Evolutionary conservation across 2,329 filamentous ascomycete species (phyloP), one percentile per base, ranked within the genome.

Genomic region (Sporothrix mexicana): DNA sequence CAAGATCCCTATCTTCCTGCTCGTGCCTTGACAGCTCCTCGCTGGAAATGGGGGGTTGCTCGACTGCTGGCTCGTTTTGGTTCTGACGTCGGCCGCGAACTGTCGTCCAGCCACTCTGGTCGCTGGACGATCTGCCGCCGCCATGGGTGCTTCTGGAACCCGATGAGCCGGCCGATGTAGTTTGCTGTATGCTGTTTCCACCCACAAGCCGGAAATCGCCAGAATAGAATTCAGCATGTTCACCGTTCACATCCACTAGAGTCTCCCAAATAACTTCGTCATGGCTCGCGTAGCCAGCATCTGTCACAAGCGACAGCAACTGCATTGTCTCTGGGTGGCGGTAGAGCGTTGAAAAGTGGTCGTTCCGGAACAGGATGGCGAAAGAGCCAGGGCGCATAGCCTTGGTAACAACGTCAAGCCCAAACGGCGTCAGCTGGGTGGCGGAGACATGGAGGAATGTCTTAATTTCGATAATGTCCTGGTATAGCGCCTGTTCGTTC

Each of bases 261-360:
- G 92, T 96, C 81, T 99, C 96, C 96, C 96, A 99, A 0, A 99
- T 93, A 13, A 99, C 90, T 79, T 98, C 95, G 17, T 94, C 92
- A 77, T 98, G 94, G 10, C 87, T 88, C 12, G 92, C 91, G 78
- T 97, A 99, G 0, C 96, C 96, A 36, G 94, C 92, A 79, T 99
- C 96, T 0, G 96, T 98, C 15, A 99, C 94, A 2, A 99, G 84
- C 0, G 93, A 94, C 75, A 95, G 88, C 0, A 98, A 86, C 76
- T 93, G 88, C 55, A 89, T 86, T 0, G 91, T 93, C 61, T 90
- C 84, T 0, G 95, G 94, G 77, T 98, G 94, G 74, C 95, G 93
- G 81, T 97, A 97, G 0, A 99, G 81, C 0, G 95, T 98, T 57
- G 94, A 94, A 79, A 99, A 99, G 80, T 99, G 96, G 79, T 99